Conservation (phyloP, 768 basidiomycete genomes). For the Naematelia aurantialba region DNA sequence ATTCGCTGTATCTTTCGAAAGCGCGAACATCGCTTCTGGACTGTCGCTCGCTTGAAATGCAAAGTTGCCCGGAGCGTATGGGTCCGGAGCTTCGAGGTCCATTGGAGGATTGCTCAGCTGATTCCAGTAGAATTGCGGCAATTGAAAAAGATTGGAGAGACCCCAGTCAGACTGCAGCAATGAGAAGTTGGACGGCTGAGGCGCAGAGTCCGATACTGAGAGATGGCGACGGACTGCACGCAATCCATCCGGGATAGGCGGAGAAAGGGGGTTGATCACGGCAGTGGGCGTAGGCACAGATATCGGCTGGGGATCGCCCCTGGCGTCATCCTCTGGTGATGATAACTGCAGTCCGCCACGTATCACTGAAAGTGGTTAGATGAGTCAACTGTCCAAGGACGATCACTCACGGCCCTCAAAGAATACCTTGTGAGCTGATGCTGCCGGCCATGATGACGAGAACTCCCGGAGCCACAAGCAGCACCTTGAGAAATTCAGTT, state of each 20-base stretch:
- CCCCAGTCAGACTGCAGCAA: neutral
- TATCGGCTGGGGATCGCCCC: neutral
- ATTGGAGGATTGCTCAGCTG: constrained; percentile 7
- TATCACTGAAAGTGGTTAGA: constrained; percentile 17
- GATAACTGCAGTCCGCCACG: constrained; percentile 23
- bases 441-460: constrained; percentile 36
- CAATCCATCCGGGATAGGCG: neutral
- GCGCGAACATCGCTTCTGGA: neutral
- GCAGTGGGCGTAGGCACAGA: neutral
- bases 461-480: constrained; percentile 38
- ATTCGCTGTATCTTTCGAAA: neutral
- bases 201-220: neutral
- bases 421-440: constrained; percentile 35
- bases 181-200: neutral
- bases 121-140: constrained; percentile 30
- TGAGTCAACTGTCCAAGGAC: neutral
- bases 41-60: neutral
- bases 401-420: constrained; percentile 39
- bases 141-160: constrained; percentile 16
- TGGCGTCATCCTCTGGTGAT: neutral
- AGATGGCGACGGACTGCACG: constrained; percentile 2
- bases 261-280: neutral
- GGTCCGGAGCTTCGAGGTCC: neutral
- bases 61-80: neutral
- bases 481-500: constrained; percentile 36